Conservation (phyloP, 2,329 filamentous ascomycete genomes). For the Xenoacremonium recifei region DNA sequence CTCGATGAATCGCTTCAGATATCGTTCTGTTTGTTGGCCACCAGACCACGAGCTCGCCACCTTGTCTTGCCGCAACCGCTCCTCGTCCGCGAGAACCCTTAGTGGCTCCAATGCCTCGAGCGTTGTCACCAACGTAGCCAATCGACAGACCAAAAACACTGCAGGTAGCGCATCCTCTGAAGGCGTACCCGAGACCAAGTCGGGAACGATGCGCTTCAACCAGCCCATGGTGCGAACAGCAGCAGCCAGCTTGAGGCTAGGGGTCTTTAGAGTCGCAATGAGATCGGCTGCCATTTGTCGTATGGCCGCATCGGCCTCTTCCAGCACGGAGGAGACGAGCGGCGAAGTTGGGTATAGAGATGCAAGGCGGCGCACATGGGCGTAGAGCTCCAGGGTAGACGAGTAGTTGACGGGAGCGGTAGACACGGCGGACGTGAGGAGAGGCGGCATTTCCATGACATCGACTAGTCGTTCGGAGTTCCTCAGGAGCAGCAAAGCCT, state of each 20-base stretch:
- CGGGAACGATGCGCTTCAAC: slow-evolving; percentile 82
- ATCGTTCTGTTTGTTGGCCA: slow-evolving; percentile 91
- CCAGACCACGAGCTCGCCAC: slow-evolving; percentile 53
- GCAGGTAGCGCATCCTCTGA: slow-evolving; percentile 72
- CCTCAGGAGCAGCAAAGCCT: slow-evolving; percentile 75
- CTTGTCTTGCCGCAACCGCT: slow-evolving; percentile 53
- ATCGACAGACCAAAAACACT: slow-evolving; percentile 82
- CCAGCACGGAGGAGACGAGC: slow-evolving; percentile 69
- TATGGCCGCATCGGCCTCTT: slow-evolving; percentile 83
- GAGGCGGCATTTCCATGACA: slow-evolving; percentile 82
- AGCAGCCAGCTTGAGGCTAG: slow-evolving; percentile 80
- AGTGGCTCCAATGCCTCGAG: slow-evolving; percentile 83
- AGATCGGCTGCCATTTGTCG: slow-evolving; percentile 84
- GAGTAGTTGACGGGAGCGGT: slow-evolving; percentile 72
- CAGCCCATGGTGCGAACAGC: slow-evolving; percentile 90
- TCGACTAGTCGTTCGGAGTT: slow-evolving; percentile 90
- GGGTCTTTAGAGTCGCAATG: slow-evolving; percentile 71
- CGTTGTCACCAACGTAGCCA: slow-evolving; percentile 76
- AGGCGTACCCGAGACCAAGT: slow-evolving; percentile 47
- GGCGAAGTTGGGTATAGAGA: slow-evolving; percentile 77
- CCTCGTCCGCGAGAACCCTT: slow-evolving; percentile 85
- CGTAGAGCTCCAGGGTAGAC: slow-evolving; percentile 84
- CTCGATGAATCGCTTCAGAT: slow-evolving; percentile 92
- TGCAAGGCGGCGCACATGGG: slow-evolving; percentile 86
- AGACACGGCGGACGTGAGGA: slow-evolving; percentile 78